Percentiles rank a stretch among this genome's conserved stretches.
Conservation (phyloP, 2,329 filamentous ascomycete genomes). For the Paecilomyces dactylethromorphus region DNA sequence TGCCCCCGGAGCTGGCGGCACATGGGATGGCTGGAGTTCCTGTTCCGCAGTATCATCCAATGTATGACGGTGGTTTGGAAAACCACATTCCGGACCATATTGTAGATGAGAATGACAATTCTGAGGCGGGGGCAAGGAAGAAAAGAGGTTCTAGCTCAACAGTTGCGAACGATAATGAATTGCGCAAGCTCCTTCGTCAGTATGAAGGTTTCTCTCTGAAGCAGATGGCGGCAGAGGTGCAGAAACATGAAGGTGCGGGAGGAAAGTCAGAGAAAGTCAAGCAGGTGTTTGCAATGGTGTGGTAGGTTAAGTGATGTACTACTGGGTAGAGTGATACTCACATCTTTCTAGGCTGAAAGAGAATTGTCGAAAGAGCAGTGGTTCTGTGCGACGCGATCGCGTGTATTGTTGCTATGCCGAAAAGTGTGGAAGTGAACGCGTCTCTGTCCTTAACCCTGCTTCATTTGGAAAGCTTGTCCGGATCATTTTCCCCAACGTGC, state of each 20-base stretch:
- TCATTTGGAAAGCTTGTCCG: slow-evolving; percentile 97
- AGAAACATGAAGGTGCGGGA: slow-evolving; percentile 43
- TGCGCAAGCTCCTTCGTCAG: slow-evolving; percentile 41
- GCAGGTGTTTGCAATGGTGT: slow-evolving; percentile 48
- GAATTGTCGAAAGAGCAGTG: slow-evolving; percentile 40
- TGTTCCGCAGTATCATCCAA: slow-evolving; percentile 30
- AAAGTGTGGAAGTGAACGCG: slow-evolving; percentile 84
- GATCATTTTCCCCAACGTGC: slow-evolving; percentile 90
- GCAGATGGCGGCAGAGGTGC: slow-evolving; percentile 43
- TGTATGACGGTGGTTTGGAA: slow-evolving; percentile 38
- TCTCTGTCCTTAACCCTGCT: slow-evolving; percentile 90
- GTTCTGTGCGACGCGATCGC: slow-evolving; percentile 80
- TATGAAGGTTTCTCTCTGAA: slow-evolving; percentile 40
- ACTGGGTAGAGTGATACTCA: slow-evolving; percentile 5
- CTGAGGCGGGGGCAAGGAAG: slow-evolving; percentile 37
- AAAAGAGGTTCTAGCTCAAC: slow-evolving; percentile 43
- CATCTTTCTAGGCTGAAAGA: slow-evolving; percentile 35
- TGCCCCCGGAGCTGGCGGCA: slow-evolving; percentile 28
- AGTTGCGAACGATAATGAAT: slow-evolving; percentile 43
- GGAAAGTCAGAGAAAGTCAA: slow-evolving; percentile 47
- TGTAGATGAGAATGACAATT: slow-evolving; percentile 36
- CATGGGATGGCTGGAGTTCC: slow-evolving; percentile 25
- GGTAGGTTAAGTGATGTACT: slow-evolving; percentile 26
- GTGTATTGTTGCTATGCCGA: slow-evolving; percentile 96
- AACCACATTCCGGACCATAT: slow-evolving; percentile 34